A percentile compares a stretch with the other conserved stretches of the same genome.
Evolutionary conservation across 768 basidiomycete genomes (phyloP).

Genomic region (Collybia mongolica): DNA sequence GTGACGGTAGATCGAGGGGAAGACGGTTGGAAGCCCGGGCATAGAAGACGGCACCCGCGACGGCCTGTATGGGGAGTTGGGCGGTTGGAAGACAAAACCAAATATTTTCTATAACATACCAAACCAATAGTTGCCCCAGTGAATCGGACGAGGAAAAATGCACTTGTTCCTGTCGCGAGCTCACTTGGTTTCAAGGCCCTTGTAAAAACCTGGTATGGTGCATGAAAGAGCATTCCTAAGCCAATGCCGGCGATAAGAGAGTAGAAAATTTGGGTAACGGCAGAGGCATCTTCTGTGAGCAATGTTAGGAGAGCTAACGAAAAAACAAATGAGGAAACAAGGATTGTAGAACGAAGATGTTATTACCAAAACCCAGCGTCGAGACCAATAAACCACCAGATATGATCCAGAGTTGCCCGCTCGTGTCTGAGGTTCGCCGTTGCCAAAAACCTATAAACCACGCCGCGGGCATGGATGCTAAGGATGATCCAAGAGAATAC

Average conservation of each 20-base stretch:
- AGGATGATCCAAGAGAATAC: conserved; percentile 81
- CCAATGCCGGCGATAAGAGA: conserved; percentile 76
- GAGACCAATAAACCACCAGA: conserved; percentile 62
- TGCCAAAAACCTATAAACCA: conserved; percentile 78
- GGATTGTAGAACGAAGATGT: conserved; percentile 7
- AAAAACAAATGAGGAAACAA: conserved; percentile 17
- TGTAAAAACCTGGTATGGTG: conserved; percentile 80
- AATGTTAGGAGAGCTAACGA: conserved; percentile 63
- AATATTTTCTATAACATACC: conserved; percentile 39
- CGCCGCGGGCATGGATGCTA: conserved; percentile 85
- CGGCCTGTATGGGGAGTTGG: conserved; percentile 52
- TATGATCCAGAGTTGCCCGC: conserved; percentile 66
- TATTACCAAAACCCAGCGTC: conserved; percentile 70
- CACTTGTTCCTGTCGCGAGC: conserved; percentile 77
- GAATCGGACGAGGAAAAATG: conserved; percentile 86
- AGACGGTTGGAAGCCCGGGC: conserved; percentile 46
- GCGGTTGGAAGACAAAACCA: conserved; percentile 1
- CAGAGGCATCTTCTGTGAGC: conserved; percentile 51
- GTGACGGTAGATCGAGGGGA: conserved; percentile 44
- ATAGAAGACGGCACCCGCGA: conserved; percentile 75
- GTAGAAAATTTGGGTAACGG: conserved; percentile 47
- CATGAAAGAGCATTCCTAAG: conserved; percentile 82
- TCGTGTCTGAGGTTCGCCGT: conserved; percentile 50
- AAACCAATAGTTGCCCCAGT: conserved; percentile 83
- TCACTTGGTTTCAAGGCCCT: conserved; percentile 63